Percentiles rank a stretch among this genome's conserved stretches.
These are phyloP conservation scores for Leccinum subtestaceum DNA, from an alignment of 768 basidiomycete species.

Conservation along the genomic window DNA sequence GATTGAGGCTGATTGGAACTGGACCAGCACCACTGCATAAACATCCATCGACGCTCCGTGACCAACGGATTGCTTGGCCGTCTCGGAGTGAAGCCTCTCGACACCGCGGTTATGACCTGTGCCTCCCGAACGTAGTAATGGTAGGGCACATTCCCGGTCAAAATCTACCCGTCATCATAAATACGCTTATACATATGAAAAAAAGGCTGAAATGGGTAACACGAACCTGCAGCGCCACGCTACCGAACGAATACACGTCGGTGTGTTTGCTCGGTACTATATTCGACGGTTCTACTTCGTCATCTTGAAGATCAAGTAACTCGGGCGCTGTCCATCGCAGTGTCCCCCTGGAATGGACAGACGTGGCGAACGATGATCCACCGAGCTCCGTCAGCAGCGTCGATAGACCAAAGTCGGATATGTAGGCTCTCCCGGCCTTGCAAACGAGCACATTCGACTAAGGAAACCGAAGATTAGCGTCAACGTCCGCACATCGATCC, in stretches of 20 bases:
- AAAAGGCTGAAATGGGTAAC: not conserved
- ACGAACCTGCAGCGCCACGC: slow-evolving; percentile 30
- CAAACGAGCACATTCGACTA: slow-evolving; percentile 20
- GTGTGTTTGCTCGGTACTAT: slow-evolving; percentile 9
- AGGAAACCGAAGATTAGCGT: not conserved
- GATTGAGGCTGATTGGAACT: slow-evolving; percentile 22
- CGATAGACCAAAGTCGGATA: slow-evolving; percentile 47
- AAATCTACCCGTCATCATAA: not conserved
- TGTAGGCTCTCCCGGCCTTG: slow-evolving; percentile 13
- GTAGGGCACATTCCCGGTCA: slow-evolving; percentile 16
- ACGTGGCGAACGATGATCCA: slow-evolving; percentile 34
- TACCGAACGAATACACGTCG: slow-evolving; percentile 24
- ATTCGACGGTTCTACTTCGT: slow-evolving; percentile 12
- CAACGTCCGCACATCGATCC: not conserved
- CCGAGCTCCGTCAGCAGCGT: slow-evolving; percentile 39
- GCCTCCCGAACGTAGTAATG: slow-evolving; percentile 11
- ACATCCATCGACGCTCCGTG: slow-evolving; percentile 12
- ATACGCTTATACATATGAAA: not conserved
- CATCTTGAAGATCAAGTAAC: slow-evolving; percentile 30
- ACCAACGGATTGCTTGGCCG: slow-evolving; percentile 4
- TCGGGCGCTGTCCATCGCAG: slow-evolving; percentile 26
- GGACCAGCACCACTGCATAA: slow-evolving; percentile 15
- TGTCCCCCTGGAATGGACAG: slow-evolving; percentile 32
- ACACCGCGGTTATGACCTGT: slow-evolving; percentile 10
- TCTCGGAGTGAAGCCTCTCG: slow-evolving; percentile 13